Evolutionary conservation across 2,329 filamentous ascomycete genomes (phyloP).

Genomic region (Trichoderma koningiopsis): DNA sequence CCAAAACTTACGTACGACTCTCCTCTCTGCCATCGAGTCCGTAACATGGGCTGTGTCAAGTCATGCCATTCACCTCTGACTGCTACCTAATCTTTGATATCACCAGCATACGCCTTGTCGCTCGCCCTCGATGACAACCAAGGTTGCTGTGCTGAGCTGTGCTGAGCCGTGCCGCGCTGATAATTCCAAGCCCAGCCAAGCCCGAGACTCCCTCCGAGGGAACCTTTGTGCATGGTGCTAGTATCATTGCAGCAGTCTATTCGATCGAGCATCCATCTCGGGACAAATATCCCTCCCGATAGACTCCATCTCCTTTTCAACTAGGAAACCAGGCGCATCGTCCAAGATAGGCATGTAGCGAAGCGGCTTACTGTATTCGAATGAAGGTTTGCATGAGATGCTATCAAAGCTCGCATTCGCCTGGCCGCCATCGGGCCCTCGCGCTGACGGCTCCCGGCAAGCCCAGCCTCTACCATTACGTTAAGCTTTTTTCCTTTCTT

Average conservation of each 20-base stretch:
- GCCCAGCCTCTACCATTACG: neutral
- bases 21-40: neutral
- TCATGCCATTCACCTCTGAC: neutral
- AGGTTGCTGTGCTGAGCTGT: neutral
- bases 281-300: neutral
- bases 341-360: neutral
- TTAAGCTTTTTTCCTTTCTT: neutral
- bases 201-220: neutral
- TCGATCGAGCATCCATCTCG: neutral
- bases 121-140: neutral
- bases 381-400: neutral
- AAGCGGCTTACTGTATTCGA: neutral
- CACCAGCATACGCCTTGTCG: neutral
- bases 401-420: neutral
- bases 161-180: neutral
- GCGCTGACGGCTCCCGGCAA: neutral
- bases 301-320: neutral
- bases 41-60: neutral
- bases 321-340: neutral
- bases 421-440: neutral
- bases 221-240: neutral
- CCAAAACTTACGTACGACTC: neutral
- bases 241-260: neutral
- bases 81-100: neutral
- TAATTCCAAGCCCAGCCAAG: neutral